Evolutionary conservation across 2,329 filamentous ascomycete species (phyloP).

Genomic region (Fusarium camptoceras): DNA sequence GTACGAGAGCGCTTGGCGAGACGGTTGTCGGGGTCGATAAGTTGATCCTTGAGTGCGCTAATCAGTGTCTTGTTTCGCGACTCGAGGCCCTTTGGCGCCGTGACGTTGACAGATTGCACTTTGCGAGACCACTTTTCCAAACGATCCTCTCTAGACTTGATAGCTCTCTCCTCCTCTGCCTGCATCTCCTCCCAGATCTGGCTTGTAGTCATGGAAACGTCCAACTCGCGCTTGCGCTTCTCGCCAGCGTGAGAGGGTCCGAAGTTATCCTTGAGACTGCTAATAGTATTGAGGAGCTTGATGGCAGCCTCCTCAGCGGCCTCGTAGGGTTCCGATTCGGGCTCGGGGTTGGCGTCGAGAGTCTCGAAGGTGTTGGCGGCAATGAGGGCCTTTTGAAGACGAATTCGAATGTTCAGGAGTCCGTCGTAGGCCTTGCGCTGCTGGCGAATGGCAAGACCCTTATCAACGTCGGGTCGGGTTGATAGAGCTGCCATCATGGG

Average conservation of each 20-base stretch:
- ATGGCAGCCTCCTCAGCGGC: constrained; percentile 88
- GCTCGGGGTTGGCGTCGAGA: constrained; percentile 54
- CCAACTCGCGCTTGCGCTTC: constrained; percentile 71
- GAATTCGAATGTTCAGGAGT: constrained; percentile 89
- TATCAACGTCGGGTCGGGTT: constrained; percentile 73
- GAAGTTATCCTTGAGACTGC: constrained; percentile 73
- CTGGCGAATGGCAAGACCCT: constrained; percentile 86
- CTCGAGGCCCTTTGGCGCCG: constrained; percentile 43
- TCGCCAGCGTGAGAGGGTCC: constrained; percentile 63
- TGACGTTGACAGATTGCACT: constrained; percentile 61
- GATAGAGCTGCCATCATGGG: constrained; percentile 49
- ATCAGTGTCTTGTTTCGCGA: constrained; percentile 62
- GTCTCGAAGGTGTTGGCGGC: constrained; percentile 79
- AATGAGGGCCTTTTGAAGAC: constrained; percentile 89
- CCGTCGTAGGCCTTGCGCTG: constrained; percentile 90
- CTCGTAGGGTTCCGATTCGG: constrained; percentile 67
- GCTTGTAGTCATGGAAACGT: constrained; percentile 67
- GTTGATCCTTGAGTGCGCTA: constrained; percentile 75
- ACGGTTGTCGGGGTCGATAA: constrained; percentile 71
- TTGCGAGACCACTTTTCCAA: constrained; percentile 94
- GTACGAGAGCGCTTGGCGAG: constrained; percentile 76
- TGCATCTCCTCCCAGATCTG: constrained; percentile 80
- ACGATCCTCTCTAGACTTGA: constrained; percentile 73
- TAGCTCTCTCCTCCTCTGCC: constrained; percentile 69
- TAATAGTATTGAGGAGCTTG: constrained; percentile 85